Evolutionary conservation across 371 early-diverging fungal genomes (phyloP), one percentile per base, ranked within the genome.

Genomic region (Mortierella sp.): DNA sequence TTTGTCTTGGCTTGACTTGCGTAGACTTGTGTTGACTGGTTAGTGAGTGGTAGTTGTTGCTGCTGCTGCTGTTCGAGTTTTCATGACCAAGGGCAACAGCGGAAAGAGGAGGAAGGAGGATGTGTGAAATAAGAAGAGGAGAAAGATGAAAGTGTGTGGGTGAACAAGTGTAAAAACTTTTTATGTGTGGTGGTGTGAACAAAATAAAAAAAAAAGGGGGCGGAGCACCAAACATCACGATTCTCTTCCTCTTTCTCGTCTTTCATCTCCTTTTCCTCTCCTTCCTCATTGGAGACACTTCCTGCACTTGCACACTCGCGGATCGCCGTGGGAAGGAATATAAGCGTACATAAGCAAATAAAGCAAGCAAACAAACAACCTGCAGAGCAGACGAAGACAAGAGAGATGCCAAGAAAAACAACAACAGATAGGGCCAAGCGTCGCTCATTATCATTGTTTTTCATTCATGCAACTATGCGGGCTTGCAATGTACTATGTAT

Each of bases 41-140:
- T 32, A 48, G 46, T 72, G 65, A 10, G 65, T 65, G 35, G 65
- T 41, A 6, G 65, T 8, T 2, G 65, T 21, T 58, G 32, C 6
- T 29, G 58, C 14, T 29, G 60, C 16, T 56, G 60, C 29, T 32
- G 65, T 65, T 65, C 65, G 38, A 65, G 65, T 38, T 38, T 32
- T 65, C 65, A 77, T 81, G 58, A 35, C 21, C 32, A 70, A 46
- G 48, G 48, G 41, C 11, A 18, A 41, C 32, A 74, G 24, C 0
- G 35, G 29, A 38, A 41, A 14, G 35, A 7, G 48, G 48, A 21
- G 73, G 24, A 60, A 18, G 43, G 63, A 54, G 16, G 11, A 46
- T 54, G 35, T 0, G 48, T 43, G 41, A 70, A 70, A 56, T 2
- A n/a, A n/a, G n/a, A 32, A 72, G 29, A 24, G 38, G n/a, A 54